Evolutionary conservation across 2,329 filamentous ascomycete species (phyloP), one percentile per base, ranked within the genome.

Genomic region (Chrysosphaeria jannelii): DNA sequence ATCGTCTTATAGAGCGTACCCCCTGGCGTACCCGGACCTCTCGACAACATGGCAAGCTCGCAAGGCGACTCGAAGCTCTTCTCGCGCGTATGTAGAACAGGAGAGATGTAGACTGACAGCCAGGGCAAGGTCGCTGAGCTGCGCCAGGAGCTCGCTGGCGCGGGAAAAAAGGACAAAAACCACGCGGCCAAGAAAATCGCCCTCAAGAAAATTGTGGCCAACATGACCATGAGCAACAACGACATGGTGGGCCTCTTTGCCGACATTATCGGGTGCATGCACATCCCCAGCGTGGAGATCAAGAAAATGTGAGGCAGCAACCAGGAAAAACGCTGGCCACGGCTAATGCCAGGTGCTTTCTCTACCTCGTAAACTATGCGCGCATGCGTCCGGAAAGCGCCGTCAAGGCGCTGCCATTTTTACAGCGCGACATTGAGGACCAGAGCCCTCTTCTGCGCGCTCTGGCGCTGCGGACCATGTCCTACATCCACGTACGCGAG

Each of bases 221-320:
- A 97, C 43, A 97, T 97, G 85, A 97, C 85, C 33, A 97, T 97
- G 85, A 93, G 81, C 60, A 97, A 97, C 50, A 97, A 93, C 40
- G 85, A 97, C 45, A 97, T 97, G 85, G 71, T 93, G 26, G 78
- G 76, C 19, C 53, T 97, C 24, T 97, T 97, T 36, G 78, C 81
- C 10, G 85, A 97, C 41, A 71, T 97, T 29, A 74, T 97, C 35
- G 66, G 56, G 31, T 93, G 81, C 53, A 97, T 97, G 85, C 65
- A 74, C 35, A 74, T 97, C 30, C 70, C 68, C 24, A 89, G 72
- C 37, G 50, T 97, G 42, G 85, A 97, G 47, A 91, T 97, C 48
- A 97, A 97, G 60, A 97, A 97, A 57, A 97, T 97, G 85, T 91
- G 51, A 34, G 61, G 41, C 4, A 9, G 3, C 6, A 4, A 5